Evolutionary conservation across 768 basidiomycete species (phyloP), one percentile per base, ranked within the genome.

Genomic region (Xerocomellus chrysenteron): DNA sequence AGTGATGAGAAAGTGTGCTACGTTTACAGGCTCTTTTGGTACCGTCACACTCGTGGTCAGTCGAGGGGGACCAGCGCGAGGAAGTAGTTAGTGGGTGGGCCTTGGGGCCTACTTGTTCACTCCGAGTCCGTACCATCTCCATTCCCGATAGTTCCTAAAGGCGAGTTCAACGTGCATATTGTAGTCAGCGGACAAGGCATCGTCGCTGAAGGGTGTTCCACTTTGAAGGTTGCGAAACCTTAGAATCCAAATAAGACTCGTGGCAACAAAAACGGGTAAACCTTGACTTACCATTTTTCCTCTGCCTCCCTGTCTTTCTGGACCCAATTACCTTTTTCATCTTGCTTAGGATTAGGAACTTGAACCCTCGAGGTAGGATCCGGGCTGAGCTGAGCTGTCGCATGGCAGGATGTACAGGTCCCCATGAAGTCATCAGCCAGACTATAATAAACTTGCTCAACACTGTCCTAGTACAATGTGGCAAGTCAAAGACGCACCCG

Each of bases 381-480:
- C 12, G n/a, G n/a, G 17, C 6, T 37, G 14, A 35, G 52, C 43
- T 53, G 52, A 28, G 52, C 43, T 21, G 44, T 53, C 26, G 52
- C 43, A 30, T 53, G 52, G n/a, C 52, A 53, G 5, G 52, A 53
- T 16, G 44, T 53, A 47, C 52, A 53, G 9, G 52, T 46, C 3
- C 43, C 52, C 17, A 46, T 53, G 26, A 53, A 53, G 35, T 53
- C 52, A 14, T 53, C 52, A 10, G 44, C 52, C n/a, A 53, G 26
- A 37, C 43, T 53, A 19, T 13, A 37, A 39, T 47, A 11, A 30
- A 14, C 16, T 21, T 12, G 21, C 3, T 52, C 33, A 28, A 17
- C 32, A 32, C 5, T 14, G 33, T 36, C 21, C 42, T 4, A 3
- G 21, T 21, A 21, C 1, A 9, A 19, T 24, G 33, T 36, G 17